Percentiles rank a stretch among this genome's conserved stretches.
These are phyloP conservation scores for Chaetoceros tenuissimus DNA, from an alignment of 108 stramenopile species.

Conservation along the genomic window DNA sequence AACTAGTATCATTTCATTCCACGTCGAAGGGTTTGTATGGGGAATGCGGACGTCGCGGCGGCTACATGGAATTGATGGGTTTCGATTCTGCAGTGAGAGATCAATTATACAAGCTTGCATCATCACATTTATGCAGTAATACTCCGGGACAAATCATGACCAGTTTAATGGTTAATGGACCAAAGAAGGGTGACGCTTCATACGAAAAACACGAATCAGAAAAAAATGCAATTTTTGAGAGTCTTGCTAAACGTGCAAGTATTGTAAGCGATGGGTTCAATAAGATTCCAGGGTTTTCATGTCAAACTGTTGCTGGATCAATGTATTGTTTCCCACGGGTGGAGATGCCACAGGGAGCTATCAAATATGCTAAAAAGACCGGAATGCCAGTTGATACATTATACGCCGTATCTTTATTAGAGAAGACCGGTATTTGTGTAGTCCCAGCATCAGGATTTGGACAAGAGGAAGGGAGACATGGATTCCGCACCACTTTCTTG, in stretches of 20 bases:
- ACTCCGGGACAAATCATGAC: constrained; percentile 86
- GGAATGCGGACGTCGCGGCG: constrained; percentile 95
- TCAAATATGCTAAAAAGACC: constrained; percentile 54
- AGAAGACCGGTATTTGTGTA: constrained; percentile 89
- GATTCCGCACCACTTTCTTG: constrained; percentile 96
- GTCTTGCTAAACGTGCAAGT: constrained; percentile 60
- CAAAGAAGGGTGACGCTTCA: constrained; percentile 61
- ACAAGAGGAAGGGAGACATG: constrained; percentile 85
- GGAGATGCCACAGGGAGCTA: constrained; percentile 66
- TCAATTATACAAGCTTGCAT: constrained; percentile 91
- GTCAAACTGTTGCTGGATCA: constrained; percentile 87
- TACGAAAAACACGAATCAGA: constrained; percentile 50
- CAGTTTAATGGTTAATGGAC: constrained; percentile 88
- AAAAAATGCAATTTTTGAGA: constrained; percentile 56
- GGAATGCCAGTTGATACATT: constrained; percentile 84
- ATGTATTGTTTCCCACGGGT: constrained; percentile 96
- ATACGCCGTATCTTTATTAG: constrained; percentile 87
- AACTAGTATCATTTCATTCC: constrained; percentile 92
- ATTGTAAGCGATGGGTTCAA: constrained; percentile 79
- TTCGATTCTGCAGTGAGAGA: constrained; percentile 74
- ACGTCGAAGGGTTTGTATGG: constrained; percentile 91
- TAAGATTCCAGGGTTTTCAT: constrained; percentile 82
- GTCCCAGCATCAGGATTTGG: constrained; percentile 97
- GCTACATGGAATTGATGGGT: constrained; percentile 86
- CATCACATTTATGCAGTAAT: constrained; percentile 79